Conservation (phyloP, 345 rosid genomes). For the Microcos paniculata region DNA sequence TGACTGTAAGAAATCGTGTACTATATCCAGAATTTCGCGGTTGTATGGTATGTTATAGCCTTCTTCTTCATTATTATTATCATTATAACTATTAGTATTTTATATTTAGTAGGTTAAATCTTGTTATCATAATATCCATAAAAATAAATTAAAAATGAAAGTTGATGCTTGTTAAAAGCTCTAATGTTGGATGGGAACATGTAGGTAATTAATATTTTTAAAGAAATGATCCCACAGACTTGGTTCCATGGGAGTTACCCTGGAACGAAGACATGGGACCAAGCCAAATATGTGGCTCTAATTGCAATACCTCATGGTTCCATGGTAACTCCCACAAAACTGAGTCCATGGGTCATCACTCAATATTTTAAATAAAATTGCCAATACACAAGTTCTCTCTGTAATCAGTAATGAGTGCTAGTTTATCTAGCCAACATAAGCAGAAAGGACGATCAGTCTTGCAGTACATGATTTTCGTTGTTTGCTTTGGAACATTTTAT, state of each 20-base stretch:
- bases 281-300: too few relatives aligned
- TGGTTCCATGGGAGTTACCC: too few relatives aligned
- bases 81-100: too few relatives aligned
- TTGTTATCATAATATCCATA: neutral
- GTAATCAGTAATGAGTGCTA: neutral
- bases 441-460: neutral
- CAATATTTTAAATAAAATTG: neutral
- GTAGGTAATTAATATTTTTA: neutral
- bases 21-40: constrained; percentile 94
- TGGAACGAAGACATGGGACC: too few relatives aligned
- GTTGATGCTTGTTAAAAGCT: too few relatives aligned
- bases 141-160: too few relatives aligned
- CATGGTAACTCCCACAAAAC: too few relatives aligned
- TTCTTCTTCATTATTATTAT: too few relatives aligned
- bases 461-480: neutral
- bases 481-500: neutral
- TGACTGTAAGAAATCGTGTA: constrained; percentile 62
- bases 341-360: too few relatives aligned
- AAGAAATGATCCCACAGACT: too few relatives aligned
- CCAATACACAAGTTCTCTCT: neutral
- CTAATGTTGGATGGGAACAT: too few relatives aligned
- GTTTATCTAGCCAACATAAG: neutral
- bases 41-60: constrained; percentile 77
- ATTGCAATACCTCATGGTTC: too few relatives aligned
- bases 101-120: neutral